These are phyloP conservation scores for Aureobasidium sp. DNA, from an alignment of 2,329 filamentous ascomycete species.

Conservation along the genomic window DNA sequence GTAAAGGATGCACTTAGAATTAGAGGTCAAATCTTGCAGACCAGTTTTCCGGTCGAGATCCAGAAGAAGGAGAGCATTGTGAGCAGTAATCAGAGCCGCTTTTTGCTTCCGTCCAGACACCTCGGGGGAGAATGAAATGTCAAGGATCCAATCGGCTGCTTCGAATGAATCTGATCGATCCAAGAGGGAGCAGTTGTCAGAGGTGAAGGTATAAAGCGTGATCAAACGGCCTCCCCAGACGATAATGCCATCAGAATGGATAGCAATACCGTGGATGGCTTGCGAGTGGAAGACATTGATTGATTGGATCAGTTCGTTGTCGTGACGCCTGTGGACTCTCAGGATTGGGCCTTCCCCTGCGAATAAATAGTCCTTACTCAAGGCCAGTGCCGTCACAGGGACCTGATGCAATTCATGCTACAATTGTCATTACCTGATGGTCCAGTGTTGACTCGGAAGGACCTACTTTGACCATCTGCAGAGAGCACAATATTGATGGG, in stretches of 20 bases:
- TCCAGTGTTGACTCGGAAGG: no score
- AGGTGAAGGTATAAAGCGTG: neutral
- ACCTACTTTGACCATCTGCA: conserved; percentile 8
- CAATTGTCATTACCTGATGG: neutral
- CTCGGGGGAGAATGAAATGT: conserved; percentile 41
- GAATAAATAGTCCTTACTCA: conserved; percentile 29
- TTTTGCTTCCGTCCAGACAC: conserved; percentile 22
- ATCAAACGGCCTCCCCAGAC: conserved; percentile 64
- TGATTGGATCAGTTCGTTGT: conserved; percentile 25
- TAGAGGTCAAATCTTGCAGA: conserved; percentile 33
- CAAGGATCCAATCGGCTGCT: conserved; percentile 64
- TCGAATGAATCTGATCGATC: neutral
- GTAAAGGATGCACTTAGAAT: conserved; percentile 78
- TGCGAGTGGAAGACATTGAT: conserved; percentile 55
- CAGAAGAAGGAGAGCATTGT: conserved; percentile 62
- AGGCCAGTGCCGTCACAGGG: conserved; percentile 38
- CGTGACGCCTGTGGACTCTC: conserved; percentile 27
- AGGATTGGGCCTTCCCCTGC: conserved; percentile 36
- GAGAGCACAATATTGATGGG: neutral
- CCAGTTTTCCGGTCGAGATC: conserved; percentile 20
- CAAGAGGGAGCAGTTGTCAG: neutral
- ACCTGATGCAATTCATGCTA: conserved; percentile 26
- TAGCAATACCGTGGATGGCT: conserved; percentile 63
- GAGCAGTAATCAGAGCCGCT: conserved; percentile 64
- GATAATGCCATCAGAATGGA: conserved; percentile 39